A percentile compares a stretch with the other conserved stretches of the same genome.
Evolutionary conservation across 176 grass and related monocot species (phyloP).

Genomic region (Alloteropsis semialata): DNA sequence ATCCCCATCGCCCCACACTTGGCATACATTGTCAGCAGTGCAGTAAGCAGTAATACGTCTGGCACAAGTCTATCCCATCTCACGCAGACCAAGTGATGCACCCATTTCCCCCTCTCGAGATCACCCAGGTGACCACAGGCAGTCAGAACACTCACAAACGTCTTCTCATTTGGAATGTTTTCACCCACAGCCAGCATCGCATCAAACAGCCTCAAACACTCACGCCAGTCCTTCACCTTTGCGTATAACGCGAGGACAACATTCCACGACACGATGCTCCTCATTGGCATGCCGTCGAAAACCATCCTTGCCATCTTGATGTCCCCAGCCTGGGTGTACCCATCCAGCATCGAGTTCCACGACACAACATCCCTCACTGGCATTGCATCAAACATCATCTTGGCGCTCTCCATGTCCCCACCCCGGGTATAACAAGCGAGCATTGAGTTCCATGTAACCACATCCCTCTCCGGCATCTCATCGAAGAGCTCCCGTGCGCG

Average conservation of each 20-base stretch:
- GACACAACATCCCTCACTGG: conserved; percentile 50
- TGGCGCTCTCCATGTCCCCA: conserved; percentile 37
- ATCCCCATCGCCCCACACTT: conserved; percentile 61
- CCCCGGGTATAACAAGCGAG: conserved; percentile 30
- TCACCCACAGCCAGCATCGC: conserved; percentile 31
- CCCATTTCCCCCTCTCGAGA: conserved; percentile 52
- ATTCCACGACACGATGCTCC: conserved; percentile 51
- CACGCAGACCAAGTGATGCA: conserved; percentile 34
- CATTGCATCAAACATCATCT: conserved; percentile 41
- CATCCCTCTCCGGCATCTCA: conserved; percentile 42
- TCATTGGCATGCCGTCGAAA: conserved; percentile 53
- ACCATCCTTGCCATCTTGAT: background rate
- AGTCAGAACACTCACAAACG: conserved; percentile 56
- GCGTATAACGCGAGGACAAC: conserved; percentile 50
- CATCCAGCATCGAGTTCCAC: conserved; percentile 63
- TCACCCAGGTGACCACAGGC: conserved; percentile 55
- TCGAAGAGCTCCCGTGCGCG: conserved; percentile 40
- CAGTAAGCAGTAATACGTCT: conserved; percentile 55
- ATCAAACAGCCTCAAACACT: conserved; percentile 59
- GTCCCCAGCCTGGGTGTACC: conserved; percentile 33
- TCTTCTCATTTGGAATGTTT: conserved; percentile 41
- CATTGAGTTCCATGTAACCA: conserved; percentile 54
- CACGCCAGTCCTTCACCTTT: conserved; percentile 45
- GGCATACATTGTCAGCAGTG: conserved; percentile 56
- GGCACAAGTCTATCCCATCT: conserved; percentile 34